These are phyloP conservation scores for Fusarium nodosum DNA, from an alignment of 2,329 filamentous ascomycete species.

Conservation along the genomic window DNA sequence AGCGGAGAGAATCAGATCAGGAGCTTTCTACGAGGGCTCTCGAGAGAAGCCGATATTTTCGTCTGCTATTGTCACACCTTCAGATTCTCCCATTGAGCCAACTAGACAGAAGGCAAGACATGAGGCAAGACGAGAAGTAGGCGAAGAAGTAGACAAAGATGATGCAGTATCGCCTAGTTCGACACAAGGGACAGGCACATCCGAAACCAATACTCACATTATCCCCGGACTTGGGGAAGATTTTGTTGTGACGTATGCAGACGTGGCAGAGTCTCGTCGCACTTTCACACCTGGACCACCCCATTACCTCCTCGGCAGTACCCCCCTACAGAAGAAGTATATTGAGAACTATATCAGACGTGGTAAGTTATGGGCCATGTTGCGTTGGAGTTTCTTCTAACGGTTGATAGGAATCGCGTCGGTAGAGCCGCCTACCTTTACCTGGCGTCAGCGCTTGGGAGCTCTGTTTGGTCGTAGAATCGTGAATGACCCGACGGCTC, in stretches of 20 bases:
- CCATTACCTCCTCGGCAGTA: slow-evolving; percentile 52
- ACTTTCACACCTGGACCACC: slow-evolving; percentile 44
- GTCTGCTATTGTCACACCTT: not conserved
- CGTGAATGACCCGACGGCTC: slow-evolving; percentile 28
- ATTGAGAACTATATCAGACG: slow-evolving; percentile 43
- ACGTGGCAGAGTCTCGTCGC: slow-evolving; percentile 36
- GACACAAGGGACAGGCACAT: slow-evolving; percentile 1
- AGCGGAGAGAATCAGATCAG: slow-evolving; percentile 15
- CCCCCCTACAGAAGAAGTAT: slow-evolving; percentile 47
- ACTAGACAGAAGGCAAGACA: not conserved
- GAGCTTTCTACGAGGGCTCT: not conserved
- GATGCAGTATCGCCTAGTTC: not conserved
- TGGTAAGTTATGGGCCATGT: slow-evolving; percentile 30
- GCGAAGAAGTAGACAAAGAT: not conserved
- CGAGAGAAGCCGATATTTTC: not conserved
- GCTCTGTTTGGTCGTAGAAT: slow-evolving; percentile 16
- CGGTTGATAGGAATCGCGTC: slow-evolving; percentile 32
- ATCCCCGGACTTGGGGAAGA: slow-evolving; percentile 20
- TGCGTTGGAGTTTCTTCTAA: slow-evolving; percentile 1
- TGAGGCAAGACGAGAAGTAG: not conserved
- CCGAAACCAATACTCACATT: not conserved
- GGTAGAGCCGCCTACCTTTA: slow-evolving; percentile 15
- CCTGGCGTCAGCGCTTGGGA: slow-evolving; percentile 29
- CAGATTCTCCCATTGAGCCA: not conserved
- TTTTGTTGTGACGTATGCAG: slow-evolving; percentile 31